Base-by-base conservation (phyloP, 1,284 basidiomycete species). In the Sporisorium scitamineum region DNA sequence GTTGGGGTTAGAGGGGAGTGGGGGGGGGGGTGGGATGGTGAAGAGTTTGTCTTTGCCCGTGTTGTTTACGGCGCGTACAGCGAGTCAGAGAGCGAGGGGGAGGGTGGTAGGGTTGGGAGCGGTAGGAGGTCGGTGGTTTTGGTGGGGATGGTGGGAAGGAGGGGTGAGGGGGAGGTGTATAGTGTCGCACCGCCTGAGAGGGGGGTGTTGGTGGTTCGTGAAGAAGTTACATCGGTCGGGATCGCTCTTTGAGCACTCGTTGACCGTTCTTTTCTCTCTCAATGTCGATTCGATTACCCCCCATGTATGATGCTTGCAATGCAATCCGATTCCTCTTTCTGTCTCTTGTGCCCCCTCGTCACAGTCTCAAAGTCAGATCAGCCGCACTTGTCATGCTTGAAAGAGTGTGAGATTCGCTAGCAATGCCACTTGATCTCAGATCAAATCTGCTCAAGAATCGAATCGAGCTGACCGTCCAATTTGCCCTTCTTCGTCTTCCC, bases 401-500 rank as follows among this genome's bases (percentile, higher is more conserved):
- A 39, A 39, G 20, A n/a, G 20, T 18, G 8, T 3, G 32, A 29
- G 20, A 32, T 29, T n/a, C 5, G 16, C 13, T n/a, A 29, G 8
- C 51, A 16, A 11, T 26, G 13, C 32, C 1, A n/a, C n/a, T n/a
- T n/a, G n/a, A 1, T 6, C n/a, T n/a, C 29, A 11, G 5, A 10
- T 22, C 16, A 78, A 16, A 79, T 67, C 52, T 62, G 66, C 20
- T 54, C 62, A 11, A 81, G 48, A 27, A 81, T 78, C 20, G 44
- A 50, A 47, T 81, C 78, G 16, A 81, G 48, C 48, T 81, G 56
- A 5, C 65, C 61, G 47, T 79, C 79, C 24, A 76, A 47, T 44
- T 70, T 64, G 37, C 32, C 41, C 62, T 61, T 66, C 57, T 45
- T 58, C 31, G 11, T 62, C 48, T 65, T 60, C 9, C 20, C 37